Percentiles rank a stretch among this genome's conserved stretches.
These are phyloP conservation scores for Thermochaetoides thermophila DNA, from an alignment of 495 filamentous ascomycete species.

Conservation along the genomic window DNA sequence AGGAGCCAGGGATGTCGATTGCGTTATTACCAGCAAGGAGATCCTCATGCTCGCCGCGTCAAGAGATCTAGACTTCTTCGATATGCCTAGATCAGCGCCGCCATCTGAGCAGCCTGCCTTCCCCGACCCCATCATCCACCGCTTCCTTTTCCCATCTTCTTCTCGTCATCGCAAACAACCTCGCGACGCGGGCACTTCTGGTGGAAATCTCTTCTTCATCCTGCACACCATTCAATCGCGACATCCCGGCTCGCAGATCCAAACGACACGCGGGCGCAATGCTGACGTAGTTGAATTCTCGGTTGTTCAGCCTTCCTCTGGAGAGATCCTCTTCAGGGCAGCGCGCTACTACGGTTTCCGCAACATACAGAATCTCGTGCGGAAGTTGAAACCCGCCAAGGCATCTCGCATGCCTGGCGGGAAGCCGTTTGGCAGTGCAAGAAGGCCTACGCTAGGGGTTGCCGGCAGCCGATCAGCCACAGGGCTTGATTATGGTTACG, in stretches of 20 bases:
- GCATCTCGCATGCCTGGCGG: conserved; percentile 63
- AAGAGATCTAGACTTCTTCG: conserved; percentile 56
- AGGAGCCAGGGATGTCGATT: conserved; percentile 79
- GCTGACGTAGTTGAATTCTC: conserved; percentile 77
- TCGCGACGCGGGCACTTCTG: conserved; percentile 54
- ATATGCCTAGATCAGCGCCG: conserved; percentile 44
- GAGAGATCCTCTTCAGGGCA: conserved; percentile 53
- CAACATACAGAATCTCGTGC: conserved; percentile 94
- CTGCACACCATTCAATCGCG: conserved; percentile 53
- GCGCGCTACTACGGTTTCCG: conserved; percentile 93
- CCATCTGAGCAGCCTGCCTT: conserved; percentile 32
- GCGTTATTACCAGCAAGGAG: conserved; percentile 91
- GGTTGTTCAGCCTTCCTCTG: conserved; percentile 37
- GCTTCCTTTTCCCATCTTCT: conserved; percentile 62
- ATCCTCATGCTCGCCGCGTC: conserved; percentile 74
- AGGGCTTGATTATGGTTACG: conserved; percentile 71
- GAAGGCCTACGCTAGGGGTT: conserved; percentile 30
- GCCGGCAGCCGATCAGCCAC: too few species aligned
- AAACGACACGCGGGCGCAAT: conserved; percentile 65
- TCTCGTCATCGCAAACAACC: conserved; percentile 13
- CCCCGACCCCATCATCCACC: conserved; percentile 51
- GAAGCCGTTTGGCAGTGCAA: conserved; percentile 30
- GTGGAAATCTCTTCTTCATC: conserved; percentile 77
- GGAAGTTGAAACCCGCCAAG: conserved; percentile 67
- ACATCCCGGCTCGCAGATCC: conserved; percentile 52